phyloP scores from a whole-genome alignment of 1,284 basidiomycete species.

The Wolfiporia cocos region DNA sequence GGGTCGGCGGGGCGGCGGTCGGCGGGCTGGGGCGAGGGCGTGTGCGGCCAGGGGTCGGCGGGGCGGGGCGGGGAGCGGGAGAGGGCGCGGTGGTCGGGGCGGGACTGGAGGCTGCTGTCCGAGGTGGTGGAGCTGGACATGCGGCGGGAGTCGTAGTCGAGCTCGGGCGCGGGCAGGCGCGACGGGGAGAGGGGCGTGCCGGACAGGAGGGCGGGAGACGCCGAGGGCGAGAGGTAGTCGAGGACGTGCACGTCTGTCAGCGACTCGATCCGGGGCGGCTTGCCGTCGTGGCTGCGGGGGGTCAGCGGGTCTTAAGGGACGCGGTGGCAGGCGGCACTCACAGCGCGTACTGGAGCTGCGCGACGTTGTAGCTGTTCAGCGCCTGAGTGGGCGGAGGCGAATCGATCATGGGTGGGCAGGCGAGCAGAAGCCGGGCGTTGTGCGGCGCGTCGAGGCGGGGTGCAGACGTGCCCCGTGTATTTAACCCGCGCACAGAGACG shows the following conservation, averaged over 20 bases:
- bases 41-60: conserved; percentile 40
- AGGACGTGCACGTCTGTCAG: conserved; percentile 25
- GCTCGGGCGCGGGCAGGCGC: conserved; percentile 28
- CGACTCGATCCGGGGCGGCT: conserved; percentile 11
- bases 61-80: conserved; percentile 38
- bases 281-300: conserved; percentile 14
- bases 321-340: conserved; percentile 28
- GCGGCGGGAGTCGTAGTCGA: conserved; percentile 29
- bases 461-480: too few relatives aligned
- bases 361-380: conserved; percentile 56
- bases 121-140: conserved; percentile 40
- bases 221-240: conserved; percentile 40
- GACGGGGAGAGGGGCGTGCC: conserved; percentile 18
- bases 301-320: conserved; percentile 9
- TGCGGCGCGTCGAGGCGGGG: conserved; percentile 7
- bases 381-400: conserved; percentile 27
- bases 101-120: conserved; percentile 51
- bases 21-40: conserved; percentile 33
- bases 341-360: conserved; percentile 55
- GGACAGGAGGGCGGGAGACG: conserved; percentile 44
- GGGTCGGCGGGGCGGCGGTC: conserved; percentile 31
- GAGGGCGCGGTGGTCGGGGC: conserved; percentile 49
- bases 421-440: conserved; percentile 13
- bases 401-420: conserved; percentile 26
- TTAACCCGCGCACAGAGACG: neutral